Evolutionary conservation across 1,284 basidiomycete genomes (phyloP), one percentile per base, ranked within the genome.

Genomic region (Apiotrichum gamsii): DNA sequence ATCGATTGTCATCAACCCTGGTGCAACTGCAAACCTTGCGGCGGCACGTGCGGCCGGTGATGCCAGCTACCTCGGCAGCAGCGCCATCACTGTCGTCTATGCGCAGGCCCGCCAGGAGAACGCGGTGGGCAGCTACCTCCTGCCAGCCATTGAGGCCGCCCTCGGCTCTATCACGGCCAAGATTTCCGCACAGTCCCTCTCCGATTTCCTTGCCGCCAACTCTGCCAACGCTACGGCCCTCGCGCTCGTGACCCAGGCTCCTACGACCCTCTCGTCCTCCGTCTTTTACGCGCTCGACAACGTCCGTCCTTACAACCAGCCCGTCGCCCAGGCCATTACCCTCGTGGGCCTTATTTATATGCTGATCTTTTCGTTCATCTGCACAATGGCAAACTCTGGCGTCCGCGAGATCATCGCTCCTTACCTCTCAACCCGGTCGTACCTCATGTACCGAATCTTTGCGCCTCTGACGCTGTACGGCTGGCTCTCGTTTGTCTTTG

Each of bases 341-440:
- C 84, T 83, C 51, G 85, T 88, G 20, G 87, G 70, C 18, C 57
- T 67, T 16, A 72, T 88, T 51, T 89, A 87, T 72, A 73, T 84
- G 37, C 71, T 81, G 43, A 85, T 88, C 51, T 67, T 72, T 51
- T 47, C 60, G 6, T 61, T 62, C 49, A 47, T 63, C 47, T 54
- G 74, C 61, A 75, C 76, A 20, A 73, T 78, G 64, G 64, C 49
- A 64, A 74, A 67, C 52, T 72, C 58, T 24, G 72, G 69, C 11
- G 73, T 73, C 1, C 67, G 76, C n/a, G 71, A 72, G 31, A 62
- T 75, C 47, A 60, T 72, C 39, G 48, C 60, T 1, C 74, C 74
- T 1, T 77, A 76, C 42, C 72, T 87, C 21, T 76, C 68, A 0
- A 73, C 79, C 34, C 52, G 62, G n/a, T 77, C 79, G 3, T 75